These are phyloP conservation scores for Takashimella koratensis DNA, from an alignment of 1,284 basidiomycete species.

Conservation along the genomic window DNA sequence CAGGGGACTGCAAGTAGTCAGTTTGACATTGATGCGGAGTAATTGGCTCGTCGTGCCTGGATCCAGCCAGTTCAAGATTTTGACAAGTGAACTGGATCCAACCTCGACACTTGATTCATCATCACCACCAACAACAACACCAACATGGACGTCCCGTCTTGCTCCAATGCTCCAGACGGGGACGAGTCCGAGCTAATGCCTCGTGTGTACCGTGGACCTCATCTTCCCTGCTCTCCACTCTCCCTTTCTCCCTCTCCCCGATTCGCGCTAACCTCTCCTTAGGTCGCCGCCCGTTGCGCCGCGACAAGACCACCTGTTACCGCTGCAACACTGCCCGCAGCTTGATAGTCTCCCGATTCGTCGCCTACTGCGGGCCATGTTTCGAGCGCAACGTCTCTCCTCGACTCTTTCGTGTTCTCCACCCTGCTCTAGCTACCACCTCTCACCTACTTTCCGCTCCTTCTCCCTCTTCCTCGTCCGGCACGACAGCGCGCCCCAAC, in stretches of 20 bases:
- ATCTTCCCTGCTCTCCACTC: not conserved
- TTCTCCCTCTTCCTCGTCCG: not conserved
- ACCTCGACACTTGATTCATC: too few relatives aligned
- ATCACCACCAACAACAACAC: too few relatives aligned
- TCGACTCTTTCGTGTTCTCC: slow-evolving; percentile 26
- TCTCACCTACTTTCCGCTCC: not conserved
- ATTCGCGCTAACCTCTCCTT: slow-evolving; percentile 33
- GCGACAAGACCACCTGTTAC: not conserved
- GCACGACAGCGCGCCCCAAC: too few relatives aligned
- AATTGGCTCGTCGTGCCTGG: too few relatives aligned
- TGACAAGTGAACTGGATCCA: too few relatives aligned
- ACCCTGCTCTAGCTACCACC: slow-evolving; percentile 26
- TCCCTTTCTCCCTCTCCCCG: not conserved
- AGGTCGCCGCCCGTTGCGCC: not conserved
- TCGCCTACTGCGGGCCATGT: slow-evolving; percentile 21
- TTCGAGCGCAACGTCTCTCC: slow-evolving; percentile 24
- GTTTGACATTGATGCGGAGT: too few relatives aligned
- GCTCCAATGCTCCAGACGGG: not conserved
- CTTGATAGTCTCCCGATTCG: slow-evolving; percentile 39
- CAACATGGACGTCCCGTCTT: not conserved
- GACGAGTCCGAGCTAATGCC: slow-evolving; percentile 1
- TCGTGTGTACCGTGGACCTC: not conserved
- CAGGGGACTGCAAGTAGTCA: too few relatives aligned
- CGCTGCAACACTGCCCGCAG: slow-evolving; percentile 26
- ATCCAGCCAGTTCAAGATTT: too few relatives aligned